Evolutionary conservation across 2,329 filamentous ascomycete species (phyloP), one percentile per base, ranked within the genome.

Genomic region (Trichoderma harzianum): DNA sequence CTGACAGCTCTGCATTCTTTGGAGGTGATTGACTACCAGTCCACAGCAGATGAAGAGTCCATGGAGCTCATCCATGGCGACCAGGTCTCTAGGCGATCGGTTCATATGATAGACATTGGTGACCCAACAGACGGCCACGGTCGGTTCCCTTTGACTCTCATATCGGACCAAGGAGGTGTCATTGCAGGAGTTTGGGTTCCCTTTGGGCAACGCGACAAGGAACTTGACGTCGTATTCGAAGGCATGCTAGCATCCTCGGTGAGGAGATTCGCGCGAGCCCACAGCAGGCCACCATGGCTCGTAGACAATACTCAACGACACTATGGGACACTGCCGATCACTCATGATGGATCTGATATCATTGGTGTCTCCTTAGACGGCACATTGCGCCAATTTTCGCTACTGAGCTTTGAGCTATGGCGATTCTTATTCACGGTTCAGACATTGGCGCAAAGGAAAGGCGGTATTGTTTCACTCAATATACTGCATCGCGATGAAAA

Each of bases 381-480:
- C 1, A 89, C 90, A 0, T 77, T 95, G 28, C 88, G 89, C 73
- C 88, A 92, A 70, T 91, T 98, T 76, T 87, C 87, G 1, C 82
- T 95, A 16, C 82, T 98, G 0, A 83, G 86, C 11, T 77, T 86
- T 21, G 80, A 87, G 2, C 86, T 91, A 8, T 92, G 91, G 88
- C 85, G 86, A 7, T 84, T 97, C 5, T 84, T 98, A 6, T 86
- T 87, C 71, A 89, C 95, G 74, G 78, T 98, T 1, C 91, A 97
- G 77, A 91, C 92, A 72, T 79, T 97, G 62, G 89, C 88, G 32
- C 79, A 86, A 61, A 79, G 81, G 30, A 86, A 85, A 30, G 76
- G 79, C 7, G 74, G 78, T 4, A 79, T 90, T 14, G 89, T 85
- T 72, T 86, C 88, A 6, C 61, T 32, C 28, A 34, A 63, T 36